These are phyloP conservation scores for Amylostereum chailletii DNA, from an alignment of 1,284 basidiomycete genomes.

Conservation along the genomic window DNA sequence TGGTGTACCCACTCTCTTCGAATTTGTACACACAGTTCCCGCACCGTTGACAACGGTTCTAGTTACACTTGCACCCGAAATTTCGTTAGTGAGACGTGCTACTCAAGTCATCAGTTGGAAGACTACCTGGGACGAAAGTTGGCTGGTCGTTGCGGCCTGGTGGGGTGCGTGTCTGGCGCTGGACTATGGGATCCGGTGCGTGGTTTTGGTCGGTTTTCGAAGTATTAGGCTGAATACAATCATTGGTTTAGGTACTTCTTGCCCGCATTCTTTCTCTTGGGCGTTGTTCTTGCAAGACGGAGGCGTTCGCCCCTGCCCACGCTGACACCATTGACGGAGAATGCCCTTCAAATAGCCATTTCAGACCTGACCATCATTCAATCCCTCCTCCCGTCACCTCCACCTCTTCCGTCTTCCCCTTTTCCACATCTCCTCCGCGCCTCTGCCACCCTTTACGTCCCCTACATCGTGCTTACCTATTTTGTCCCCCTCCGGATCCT, in stretches of 20 bases:
- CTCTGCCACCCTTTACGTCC: slow-evolving; percentile 40
- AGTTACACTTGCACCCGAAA: slow-evolving; percentile 47
- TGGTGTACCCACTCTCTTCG: slow-evolving; percentile 20
- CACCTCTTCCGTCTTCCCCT: slow-evolving; percentile 17
- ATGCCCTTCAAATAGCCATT: slow-evolving; percentile 47
- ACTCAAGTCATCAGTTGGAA: slow-evolving; percentile 61
- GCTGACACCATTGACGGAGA: slow-evolving; percentile 45
- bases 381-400: slow-evolving; percentile 32
- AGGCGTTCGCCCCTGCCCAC: slow-evolving; percentile 13
- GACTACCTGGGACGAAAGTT: slow-evolving; percentile 54
- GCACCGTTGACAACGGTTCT: slow-evolving; percentile 49
- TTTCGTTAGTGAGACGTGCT: slow-evolving; percentile 36
- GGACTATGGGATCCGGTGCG: slow-evolving; percentile 47
- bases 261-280: slow-evolving; percentile 29
- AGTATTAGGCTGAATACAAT: slow-evolving; percentile 8
- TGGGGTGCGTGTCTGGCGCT: slow-evolving; percentile 71
- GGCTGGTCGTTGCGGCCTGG: slow-evolving; percentile 61
- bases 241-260: slow-evolving; percentile 31
- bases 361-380: slow-evolving; percentile 50
- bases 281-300: slow-evolving; percentile 24
- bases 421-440: slow-evolving; percentile 35
- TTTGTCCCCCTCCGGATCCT: slow-evolving; percentile 51
- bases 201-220: slow-evolving; percentile 8
- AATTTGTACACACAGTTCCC: slow-evolving; percentile 53
- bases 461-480: slow-evolving; percentile 51